Percentiles rank a stretch among this genome's conserved stretches.
phyloP scores from a whole-genome alignment of 345 rosid genomes.

The Euphorbia peplus region DNA sequence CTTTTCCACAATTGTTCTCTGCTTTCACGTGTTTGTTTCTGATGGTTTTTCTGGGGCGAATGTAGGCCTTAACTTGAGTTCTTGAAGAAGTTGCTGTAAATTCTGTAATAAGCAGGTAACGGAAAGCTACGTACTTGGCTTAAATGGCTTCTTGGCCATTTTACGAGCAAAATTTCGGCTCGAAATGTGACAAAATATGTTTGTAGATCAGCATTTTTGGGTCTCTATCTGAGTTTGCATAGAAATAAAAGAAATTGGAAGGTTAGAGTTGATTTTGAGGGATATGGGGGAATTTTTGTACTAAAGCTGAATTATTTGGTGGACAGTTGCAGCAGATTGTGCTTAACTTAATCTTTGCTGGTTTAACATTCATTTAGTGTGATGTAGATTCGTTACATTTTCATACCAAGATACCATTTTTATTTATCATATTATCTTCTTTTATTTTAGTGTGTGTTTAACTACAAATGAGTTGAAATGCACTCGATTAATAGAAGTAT shows the following conservation, averaged over 20 bases:
- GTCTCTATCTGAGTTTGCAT: slow-evolving; percentile 7
- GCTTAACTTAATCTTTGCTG: background rate
- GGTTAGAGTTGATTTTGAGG: slow-evolving; percentile 23
- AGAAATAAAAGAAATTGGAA: slow-evolving; percentile 29
- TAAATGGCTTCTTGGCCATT: slow-evolving; percentile 11
- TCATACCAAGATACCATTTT: background rate
- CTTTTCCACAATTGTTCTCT: background rate
- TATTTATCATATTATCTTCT: background rate
- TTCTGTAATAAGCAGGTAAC: slow-evolving; percentile 42
- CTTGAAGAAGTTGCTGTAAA: slow-evolving; percentile 33
- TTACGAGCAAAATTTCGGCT: slow-evolving; percentile 16
- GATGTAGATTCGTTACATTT: background rate
- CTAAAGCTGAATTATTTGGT: background rate
- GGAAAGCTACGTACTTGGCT: slow-evolving; percentile 16
- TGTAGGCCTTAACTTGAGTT: slow-evolving; percentile 28
- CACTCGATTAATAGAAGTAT: too few species aligned
- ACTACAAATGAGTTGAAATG: too few species aligned
- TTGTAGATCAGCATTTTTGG: slow-evolving; percentile 19
- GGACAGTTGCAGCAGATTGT: background rate
- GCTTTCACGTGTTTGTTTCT: background rate
- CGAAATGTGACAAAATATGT: slow-evolving; percentile 17
- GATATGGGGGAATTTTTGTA: slow-evolving; percentile 16
- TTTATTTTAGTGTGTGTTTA: too few species aligned
- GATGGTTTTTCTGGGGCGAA: slow-evolving; percentile 8
- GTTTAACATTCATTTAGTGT: slow-evolving; percentile 1